Percentiles rank a stretch among this genome's conserved stretches.
These are phyloP conservation scores for Populus hybrid DNA, from an alignment of 441 rosid species.

Conservation along the genomic window DNA sequence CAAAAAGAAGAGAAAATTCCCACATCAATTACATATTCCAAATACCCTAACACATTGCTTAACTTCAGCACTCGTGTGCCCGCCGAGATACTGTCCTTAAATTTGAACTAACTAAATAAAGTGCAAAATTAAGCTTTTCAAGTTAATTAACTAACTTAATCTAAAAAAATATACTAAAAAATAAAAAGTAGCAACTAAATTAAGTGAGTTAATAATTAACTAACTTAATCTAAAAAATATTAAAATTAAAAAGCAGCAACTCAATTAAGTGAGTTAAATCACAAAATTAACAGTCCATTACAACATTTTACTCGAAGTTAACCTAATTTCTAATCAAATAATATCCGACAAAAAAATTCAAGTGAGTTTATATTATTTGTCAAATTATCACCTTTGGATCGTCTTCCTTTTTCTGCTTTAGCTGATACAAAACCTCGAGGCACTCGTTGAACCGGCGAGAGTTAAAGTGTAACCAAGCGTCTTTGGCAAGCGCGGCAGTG, in stretches of 20 bases:
- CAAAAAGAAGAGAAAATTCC: not conserved
- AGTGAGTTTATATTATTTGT: not conserved
- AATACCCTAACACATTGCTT: not conserved
- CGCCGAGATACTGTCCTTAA: not conserved
- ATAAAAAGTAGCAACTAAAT: not conserved
- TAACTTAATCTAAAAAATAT: not conserved
- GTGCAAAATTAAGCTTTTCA: not conserved
- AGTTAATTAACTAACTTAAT: not conserved
- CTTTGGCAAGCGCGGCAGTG: slow-evolving; percentile 64
- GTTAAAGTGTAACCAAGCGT: slow-evolving; percentile 64
- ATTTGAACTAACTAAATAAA: not conserved
- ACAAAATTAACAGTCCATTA: not conserved
- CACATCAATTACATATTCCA: not conserved
- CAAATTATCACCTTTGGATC: slow-evolving; percentile 69
- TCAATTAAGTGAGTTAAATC: not conserved
- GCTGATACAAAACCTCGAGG: slow-evolving; percentile 62
- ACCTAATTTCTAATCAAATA: not conserved
- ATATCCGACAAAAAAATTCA: not conserved
- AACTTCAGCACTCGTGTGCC: not conserved
- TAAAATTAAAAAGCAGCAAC: not conserved
- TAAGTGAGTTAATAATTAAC: not conserved
- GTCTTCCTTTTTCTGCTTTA: slow-evolving; percentile 56
- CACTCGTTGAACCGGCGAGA: slow-evolving; percentile 73
- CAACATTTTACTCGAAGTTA: not conserved
- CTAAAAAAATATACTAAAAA: not conserved